Base-by-base conservation (phyloP, 257 asterid species). In the Nicotiana noctiflora region DNA sequence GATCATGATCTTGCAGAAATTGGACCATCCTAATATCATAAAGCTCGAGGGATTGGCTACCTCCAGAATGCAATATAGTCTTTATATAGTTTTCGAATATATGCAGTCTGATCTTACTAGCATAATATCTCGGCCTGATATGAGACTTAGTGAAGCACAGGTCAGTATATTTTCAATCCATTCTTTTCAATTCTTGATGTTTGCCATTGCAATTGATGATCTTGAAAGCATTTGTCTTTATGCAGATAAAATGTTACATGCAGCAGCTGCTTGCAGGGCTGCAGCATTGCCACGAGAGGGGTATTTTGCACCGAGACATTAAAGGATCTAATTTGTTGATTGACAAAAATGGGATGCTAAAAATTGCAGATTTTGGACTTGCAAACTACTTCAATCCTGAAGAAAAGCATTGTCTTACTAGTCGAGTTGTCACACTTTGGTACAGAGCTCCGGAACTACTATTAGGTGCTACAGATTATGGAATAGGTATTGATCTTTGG, bases 371-470 rank as follows among this genome's bases (percentile, higher is more conserved):
- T 88, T 91, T 94, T 62, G 98, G 98, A 51, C 94, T 94, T 0
- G 97, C 93, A 13, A 91, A 87, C 80, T 81, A 81, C 57, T 90
- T 80, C 59, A 83, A 88, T 79, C 85, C 88, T 0, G 92, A 85
- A 51, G 91, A 82, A 68, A 86, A 51, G 65, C 90, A 84, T 56
- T 97, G 91, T 29, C 82, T 91, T 14, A 94, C 98, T 51, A 94
- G 83, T 80, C 89, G 95, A 21, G 98, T 94, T 19, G 98, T 94
- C 81, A 94, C 98, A 3, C 94, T 94, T 76, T 94, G 98, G 98
- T 92, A 94, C 14, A 78, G 97, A 80, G 97, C 97, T 7, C 97
- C 96, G 0, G 97, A 94, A 89, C 88, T 94, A 29, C 87, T 94
- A n/a, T 32, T 94, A 10, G 98, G 97, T 11, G 84, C 97, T 6